Evolutionary conservation across 176 grass and related monocot species (phyloP).

Genomic region (Hsuehochloa calcarea): DNA sequence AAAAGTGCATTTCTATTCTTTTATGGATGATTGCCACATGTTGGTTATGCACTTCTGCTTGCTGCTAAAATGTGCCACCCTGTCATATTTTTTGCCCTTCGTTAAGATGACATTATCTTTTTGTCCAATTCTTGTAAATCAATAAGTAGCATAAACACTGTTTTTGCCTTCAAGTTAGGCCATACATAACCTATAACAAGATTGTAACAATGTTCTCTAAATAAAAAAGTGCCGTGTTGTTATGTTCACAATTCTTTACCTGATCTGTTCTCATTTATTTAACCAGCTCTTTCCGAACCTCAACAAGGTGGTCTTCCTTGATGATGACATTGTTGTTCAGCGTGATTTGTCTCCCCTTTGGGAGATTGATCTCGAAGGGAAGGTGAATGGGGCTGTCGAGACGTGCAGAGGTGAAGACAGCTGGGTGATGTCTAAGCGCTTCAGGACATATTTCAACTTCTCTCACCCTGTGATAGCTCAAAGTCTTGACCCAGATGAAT

Average conservation of each 20-base stretch:
- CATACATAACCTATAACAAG: background rate
- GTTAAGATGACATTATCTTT: background rate
- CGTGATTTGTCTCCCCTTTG: conserved; percentile 79
- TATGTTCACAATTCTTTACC: background rate
- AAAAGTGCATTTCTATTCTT: conserved; percentile 3
- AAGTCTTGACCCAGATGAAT: conserved; percentile 56
- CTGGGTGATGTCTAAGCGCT: conserved; percentile 94
- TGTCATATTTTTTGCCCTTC: background rate
- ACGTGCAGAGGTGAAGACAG: conserved; percentile 81
- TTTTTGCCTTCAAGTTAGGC: background rate
- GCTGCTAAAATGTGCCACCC: conserved; percentile 21
- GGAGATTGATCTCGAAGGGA: conserved; percentile 75
- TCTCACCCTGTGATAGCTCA: conserved; percentile 71
- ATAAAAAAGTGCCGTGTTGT: background rate
- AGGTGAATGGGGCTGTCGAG: conserved; percentile 90
- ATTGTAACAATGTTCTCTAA: background rate
- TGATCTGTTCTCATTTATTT: conserved; percentile 38
- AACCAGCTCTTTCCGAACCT: conserved; percentile 84
- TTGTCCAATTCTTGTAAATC: conserved; percentile 1
- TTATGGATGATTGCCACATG: background rate
- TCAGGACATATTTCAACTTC: conserved; percentile 95
- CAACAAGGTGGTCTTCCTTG: conserved; percentile 91
- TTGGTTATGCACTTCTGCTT: background rate
- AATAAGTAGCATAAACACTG: background rate
- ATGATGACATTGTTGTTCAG: conserved; percentile 89